Evolutionary conservation across 257 asterid genomes (phyloP).

Genomic region (Solanum microdontum): DNA sequence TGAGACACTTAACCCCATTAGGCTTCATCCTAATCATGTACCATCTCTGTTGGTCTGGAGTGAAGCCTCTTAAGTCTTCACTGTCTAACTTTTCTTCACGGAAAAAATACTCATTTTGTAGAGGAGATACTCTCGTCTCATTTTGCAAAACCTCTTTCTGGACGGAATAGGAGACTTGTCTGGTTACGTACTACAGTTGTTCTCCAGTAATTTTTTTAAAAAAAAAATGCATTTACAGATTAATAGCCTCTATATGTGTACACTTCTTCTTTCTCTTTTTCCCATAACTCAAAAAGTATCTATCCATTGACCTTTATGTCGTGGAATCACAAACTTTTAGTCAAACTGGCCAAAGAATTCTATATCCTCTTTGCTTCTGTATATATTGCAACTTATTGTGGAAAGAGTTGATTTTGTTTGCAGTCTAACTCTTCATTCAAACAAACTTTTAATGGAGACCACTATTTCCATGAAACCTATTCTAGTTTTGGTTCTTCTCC

Average conservation of each 20-base stretch:
- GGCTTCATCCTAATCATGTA: not conserved
- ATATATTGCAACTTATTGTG: not conserved
- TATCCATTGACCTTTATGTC: not conserved
- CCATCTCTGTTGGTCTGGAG: not conserved
- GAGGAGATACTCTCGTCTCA: not conserved
- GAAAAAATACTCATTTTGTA: not conserved
- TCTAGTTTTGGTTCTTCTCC: not conserved
- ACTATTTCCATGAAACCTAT: not conserved
- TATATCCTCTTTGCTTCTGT: not conserved
- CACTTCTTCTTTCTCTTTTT: not conserved
- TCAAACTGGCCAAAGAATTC: not conserved
- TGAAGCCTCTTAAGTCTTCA: not conserved
- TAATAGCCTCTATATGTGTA: not conserved
- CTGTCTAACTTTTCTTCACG: not conserved
- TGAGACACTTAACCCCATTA: not conserved
- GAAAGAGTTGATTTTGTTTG: not conserved
- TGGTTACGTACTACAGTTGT: not conserved
- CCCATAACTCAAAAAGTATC: not conserved
- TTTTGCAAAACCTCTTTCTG: not conserved
- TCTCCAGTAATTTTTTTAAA: not conserved
- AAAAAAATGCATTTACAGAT: not conserved
- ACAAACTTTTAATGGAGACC: not conserved
- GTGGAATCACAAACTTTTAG: not conserved
- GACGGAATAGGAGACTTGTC: not conserved
- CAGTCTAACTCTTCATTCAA: not conserved